Conservation (phyloP, 768 basidiomycete genomes). For the Kwoniella botswanensis region DNA sequence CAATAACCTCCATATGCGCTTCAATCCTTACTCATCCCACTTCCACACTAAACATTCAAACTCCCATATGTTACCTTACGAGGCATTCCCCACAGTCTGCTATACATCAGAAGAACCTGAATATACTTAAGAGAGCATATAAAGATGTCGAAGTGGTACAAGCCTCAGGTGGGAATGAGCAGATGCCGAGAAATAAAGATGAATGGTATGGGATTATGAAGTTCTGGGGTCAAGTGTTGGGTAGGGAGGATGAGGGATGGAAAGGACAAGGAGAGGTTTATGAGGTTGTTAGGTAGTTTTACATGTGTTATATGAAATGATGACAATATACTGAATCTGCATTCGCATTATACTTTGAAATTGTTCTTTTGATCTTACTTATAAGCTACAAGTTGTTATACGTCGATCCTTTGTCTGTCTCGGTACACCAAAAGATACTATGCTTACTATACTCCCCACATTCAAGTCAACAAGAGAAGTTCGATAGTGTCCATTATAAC, state of each 20-base stretch:
- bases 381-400: no score
- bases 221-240: slow-evolving; percentile 55
- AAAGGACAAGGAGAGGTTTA: slow-evolving; percentile 54
- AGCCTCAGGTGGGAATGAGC: slow-evolving; percentile 19
- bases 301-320: background rate
- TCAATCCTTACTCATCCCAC: slow-evolving; percentile 43
- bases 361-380: no score
- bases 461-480: background rate
- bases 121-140: slow-evolving; percentile 33
- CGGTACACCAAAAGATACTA: no score
- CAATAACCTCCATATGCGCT: slow-evolving; percentile 44
- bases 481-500: background rate
- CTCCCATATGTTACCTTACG: slow-evolving; percentile 46
- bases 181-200: slow-evolving; percentile 45
- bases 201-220: slow-evolving; percentile 56
- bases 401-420: no score
- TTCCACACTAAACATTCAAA: slow-evolving; percentile 20
- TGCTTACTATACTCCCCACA: no score
- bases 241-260: slow-evolving; percentile 41
- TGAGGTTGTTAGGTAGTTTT: slow-evolving; percentile 48
- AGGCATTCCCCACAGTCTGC: slow-evolving; percentile 29
- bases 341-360: background rate
- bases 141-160: slow-evolving; percentile 38
- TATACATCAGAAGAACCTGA: slow-evolving; percentile 20
- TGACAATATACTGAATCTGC: background rate